These are phyloP conservation scores for Russula sp. DNA, from an alignment of 768 basidiomycete species.

Conservation along the genomic window DNA sequence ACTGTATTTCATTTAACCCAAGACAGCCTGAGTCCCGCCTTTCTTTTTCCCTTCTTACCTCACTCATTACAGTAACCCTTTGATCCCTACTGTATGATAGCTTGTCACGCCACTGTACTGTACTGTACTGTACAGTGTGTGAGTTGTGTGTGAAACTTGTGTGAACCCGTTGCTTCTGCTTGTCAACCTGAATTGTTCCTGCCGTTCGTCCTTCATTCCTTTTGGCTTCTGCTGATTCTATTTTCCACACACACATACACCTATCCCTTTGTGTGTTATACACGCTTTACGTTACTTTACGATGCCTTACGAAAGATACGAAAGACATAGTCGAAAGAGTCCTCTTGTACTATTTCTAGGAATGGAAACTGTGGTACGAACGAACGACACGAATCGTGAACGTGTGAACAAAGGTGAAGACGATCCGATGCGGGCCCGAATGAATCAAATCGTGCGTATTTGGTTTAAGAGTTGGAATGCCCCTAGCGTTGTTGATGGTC, in stretches of 20 bases:
- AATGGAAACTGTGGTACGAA: background rate
- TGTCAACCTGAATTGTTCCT: background rate
- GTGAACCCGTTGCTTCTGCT: constrained; percentile 7
- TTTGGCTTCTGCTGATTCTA: background rate
- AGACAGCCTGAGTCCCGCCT: background rate
- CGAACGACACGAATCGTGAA: background rate
- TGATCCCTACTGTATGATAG: background rate
- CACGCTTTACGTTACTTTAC: constrained; percentile 4
- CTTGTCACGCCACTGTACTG: too few species aligned
- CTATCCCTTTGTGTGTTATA: background rate
- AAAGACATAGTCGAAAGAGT: background rate
- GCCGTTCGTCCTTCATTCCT: background rate
- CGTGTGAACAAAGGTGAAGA: background rate
- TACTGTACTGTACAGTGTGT: constrained; percentile 13
- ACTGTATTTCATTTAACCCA: background rate
- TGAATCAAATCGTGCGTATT: too few species aligned
- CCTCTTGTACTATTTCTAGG: too few species aligned
- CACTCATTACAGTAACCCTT: background rate
- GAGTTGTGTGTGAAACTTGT: too few species aligned
- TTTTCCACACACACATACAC: background rate
- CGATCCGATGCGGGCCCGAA: background rate
- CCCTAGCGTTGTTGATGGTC: too few species aligned
- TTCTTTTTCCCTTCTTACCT: too few species aligned
- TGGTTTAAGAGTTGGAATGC: too few species aligned
- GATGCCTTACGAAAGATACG: constrained; percentile 18